Evolutionary conservation across 208 protist genomes (phyloP), one percentile per base, ranked within the genome.

Genomic region (Leishmania aethiopica): DNA sequence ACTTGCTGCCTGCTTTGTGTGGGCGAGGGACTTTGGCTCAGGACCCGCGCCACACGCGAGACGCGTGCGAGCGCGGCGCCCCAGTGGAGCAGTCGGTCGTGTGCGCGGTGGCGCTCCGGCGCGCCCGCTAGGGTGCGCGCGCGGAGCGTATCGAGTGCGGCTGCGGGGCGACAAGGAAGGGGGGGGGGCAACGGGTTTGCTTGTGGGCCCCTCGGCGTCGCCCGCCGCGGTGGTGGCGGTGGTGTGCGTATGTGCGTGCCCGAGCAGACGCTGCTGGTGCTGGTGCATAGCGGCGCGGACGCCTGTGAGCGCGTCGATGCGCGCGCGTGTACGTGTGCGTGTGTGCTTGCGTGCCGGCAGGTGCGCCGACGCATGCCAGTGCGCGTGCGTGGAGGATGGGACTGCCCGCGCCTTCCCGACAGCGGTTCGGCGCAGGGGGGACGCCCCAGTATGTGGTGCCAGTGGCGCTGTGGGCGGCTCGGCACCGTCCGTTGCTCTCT

Each of bases 1-100:
- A 93, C 89, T 93, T 80, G 75, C 89, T 93, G 89, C 89, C 89
- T 60, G 40, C n/a, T n/a, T 82, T 55, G 85, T 85, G 47, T 75
- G 70, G 70, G 70, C 70, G 90, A 94, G 90, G 90, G 90, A 94
- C 90, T 94, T 94, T 94, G 49, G 86, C 90, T 94, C 90, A 78
- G 90, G 88, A 92, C 88, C 88, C 82, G 85, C 85, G 57, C 77
- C 53, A 66, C 71, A 78, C 77, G 55, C 83, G 74, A 59, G 45
- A 47, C 62, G 77, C 51, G 77, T 74, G 79, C 79, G 71, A 59
- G 55, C 70, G 70, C 79, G 79, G 71, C 79, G 79, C 79, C 79
- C 79, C 79, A 82, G 70, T 82, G 69, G 71, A 82, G 79, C 79
- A 82, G 79, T 82, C 79, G 59, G 71, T 82, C 79, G 57, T 77